Base-by-base conservation (phyloP, 208 protist genomes). In the Trypanosoma theileri region DNA sequence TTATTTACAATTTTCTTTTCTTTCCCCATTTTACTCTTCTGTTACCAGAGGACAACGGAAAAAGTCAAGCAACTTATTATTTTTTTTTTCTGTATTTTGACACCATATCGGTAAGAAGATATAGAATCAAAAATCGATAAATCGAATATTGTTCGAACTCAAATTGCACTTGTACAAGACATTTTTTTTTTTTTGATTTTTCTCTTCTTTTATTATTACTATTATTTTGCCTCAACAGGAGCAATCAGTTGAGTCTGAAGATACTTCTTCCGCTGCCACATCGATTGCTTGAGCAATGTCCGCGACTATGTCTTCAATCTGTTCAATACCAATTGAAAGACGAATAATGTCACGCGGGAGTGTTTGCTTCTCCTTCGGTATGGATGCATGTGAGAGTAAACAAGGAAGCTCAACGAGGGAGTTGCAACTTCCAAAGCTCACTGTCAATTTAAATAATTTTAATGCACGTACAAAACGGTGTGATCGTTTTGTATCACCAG, bases 351-450 rank as follows among this genome's bases (percentile, higher is more conserved):
- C 85, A 35, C 87, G 87, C n/a, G 88, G 84, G 16, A 93, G 73
- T 17, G 83, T 91, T 59, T 88, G 90, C 74, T 96, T 81, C 56
- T 98, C 91, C 52, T 84, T 74, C 17, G 95, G 91, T 60, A 99
- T 97, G n/a, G 86, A 88, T 7, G 95, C 96, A 65, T 99, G 96
- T 14, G 97, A 98, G 77, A 99, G 93, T 57, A 96, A 75, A 28
- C 88, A 93, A 24, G 97, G 97, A 75, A 92, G 83, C 59, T 98
- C 93, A 41, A 95, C 80, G 3, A 98, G 73, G 50, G 82, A 93
- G 77, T 98, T 98, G 71, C 96, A 96, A 67, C 90, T 92, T 62
- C 96, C 97, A 35, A 99, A 93, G 66, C 79, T 93, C 56, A 98
- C 97, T 26, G 96, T 97, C 11, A 98, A 75, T 69, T 93, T 91